Percentiles rank a stretch among this genome's conserved stretches.
These are phyloP conservation scores for Opeltia flavorubescens DNA, from an alignment of 495 filamentous ascomycete species.

Conservation along the genomic window DNA sequence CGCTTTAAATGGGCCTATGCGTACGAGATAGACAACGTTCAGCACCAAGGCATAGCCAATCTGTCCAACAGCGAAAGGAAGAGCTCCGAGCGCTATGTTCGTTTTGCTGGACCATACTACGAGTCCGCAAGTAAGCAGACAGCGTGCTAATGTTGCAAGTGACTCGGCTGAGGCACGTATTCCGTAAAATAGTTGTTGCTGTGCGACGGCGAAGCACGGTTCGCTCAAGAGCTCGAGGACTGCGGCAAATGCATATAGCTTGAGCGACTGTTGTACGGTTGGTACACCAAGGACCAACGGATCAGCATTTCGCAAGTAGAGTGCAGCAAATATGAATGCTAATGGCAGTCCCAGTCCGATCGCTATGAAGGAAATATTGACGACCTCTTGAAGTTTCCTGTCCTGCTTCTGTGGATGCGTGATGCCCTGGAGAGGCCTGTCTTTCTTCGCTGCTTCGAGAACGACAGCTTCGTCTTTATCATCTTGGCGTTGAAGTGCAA, in stretches of 20 bases:
- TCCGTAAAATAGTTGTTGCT: conserved; percentile 65
- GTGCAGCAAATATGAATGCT: conserved; percentile 40
- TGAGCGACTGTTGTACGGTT: conserved; percentile 47
- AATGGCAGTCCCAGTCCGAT: conserved; percentile 54
- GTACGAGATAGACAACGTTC: conserved; percentile 48
- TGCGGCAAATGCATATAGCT: conserved; percentile 59
- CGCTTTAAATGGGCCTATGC: conserved; percentile 28
- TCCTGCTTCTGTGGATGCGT: background rate
- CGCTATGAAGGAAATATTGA: conserved; percentile 79
- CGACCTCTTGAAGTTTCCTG: conserved; percentile 45
- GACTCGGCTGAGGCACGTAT: conserved; percentile 70
- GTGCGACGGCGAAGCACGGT: conserved; percentile 70
- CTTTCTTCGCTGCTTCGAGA: background rate
- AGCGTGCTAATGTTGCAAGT: conserved; percentile 60
- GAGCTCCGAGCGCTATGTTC: conserved; percentile 45
- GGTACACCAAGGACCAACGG: conserved; percentile 40
- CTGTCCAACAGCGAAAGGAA: conserved; percentile 86
- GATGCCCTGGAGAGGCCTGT: background rate
- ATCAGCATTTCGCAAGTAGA: conserved; percentile 48
- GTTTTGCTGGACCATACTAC: conserved; percentile 42
- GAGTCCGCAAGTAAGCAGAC: conserved; percentile 49
- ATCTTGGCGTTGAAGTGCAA: conserved; percentile 71
- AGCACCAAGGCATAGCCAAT: conserved; percentile 57
- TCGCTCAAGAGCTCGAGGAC: conserved; percentile 71
- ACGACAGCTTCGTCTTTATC: conserved; percentile 9